Evolutionary conservation across 73 alveolate species (phyloP).

Genomic region (Stentor roeselii): DNA sequence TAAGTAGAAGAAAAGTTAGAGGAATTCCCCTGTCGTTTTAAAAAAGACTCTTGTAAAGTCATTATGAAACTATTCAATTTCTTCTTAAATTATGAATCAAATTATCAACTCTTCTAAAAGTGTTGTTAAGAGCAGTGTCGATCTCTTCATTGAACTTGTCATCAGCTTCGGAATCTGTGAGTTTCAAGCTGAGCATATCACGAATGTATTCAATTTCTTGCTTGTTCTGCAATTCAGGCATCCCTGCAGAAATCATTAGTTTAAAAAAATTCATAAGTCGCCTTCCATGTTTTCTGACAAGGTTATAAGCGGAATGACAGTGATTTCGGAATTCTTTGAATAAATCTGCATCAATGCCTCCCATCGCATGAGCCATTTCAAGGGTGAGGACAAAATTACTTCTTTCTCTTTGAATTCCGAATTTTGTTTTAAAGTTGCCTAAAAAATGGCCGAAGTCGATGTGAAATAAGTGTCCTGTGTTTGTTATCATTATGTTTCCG

Average conservation of each 20-base stretch:
- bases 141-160: slow-evolving; percentile 63
- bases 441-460: slow-evolving; percentile 98
- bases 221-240: slow-evolving; percentile 82
- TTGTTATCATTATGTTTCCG: slow-evolving; percentile 89
- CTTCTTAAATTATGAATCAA: slow-evolving; percentile 42
- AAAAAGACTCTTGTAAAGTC: too few relatives aligned
- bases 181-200: slow-evolving; percentile 36
- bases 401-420: slow-evolving; percentile 92
- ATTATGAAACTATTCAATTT: too few relatives aligned
- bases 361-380: slow-evolving; percentile 88
- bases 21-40: too few relatives aligned
- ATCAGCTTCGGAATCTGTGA: slow-evolving; percentile 68
- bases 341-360: slow-evolving; percentile 65
- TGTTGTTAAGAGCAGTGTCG: slow-evolving; percentile 43
- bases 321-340: slow-evolving; percentile 63
- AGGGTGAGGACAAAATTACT: slow-evolving; percentile 79
- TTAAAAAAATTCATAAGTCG: slow-evolving; percentile 74
- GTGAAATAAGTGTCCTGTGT: slow-evolving; percentile 94
- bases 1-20: slow-evolving; percentile 3
- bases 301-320: slow-evolving; percentile 77
- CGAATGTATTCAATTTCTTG: slow-evolving; percentile 61
- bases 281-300: slow-evolving; percentile 77
- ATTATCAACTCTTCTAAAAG: slow-evolving; percentile 63
- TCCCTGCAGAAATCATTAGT: slow-evolving; percentile 89
- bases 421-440: slow-evolving; percentile 87